Percentiles rank a stretch among this genome's conserved stretches.
These are phyloP conservation scores for Lactifluus subvellereus DNA, from an alignment of 768 basidiomycete species.

Conservation along the genomic window DNA sequence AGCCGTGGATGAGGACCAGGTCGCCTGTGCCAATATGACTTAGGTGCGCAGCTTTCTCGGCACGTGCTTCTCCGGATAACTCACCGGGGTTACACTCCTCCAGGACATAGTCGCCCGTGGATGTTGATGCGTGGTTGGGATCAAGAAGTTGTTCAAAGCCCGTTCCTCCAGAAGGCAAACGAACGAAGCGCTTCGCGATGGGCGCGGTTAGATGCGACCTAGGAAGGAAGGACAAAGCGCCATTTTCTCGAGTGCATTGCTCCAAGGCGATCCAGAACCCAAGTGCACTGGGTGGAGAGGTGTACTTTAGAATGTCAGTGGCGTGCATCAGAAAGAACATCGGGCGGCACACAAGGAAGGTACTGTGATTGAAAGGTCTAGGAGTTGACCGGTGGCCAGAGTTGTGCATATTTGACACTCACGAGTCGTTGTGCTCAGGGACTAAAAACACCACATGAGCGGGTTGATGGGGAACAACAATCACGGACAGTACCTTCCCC, in stretches of 20 bases:
- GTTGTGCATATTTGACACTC: slow-evolving; percentile 31
- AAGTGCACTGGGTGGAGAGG: slow-evolving; percentile 83
- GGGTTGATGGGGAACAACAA: not conserved
- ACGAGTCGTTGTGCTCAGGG: slow-evolving; percentile 92
- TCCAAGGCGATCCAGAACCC: slow-evolving; percentile 98
- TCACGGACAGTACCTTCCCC: slow-evolving; percentile 60
- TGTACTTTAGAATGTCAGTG: slow-evolving; percentile 53
- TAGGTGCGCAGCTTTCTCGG: not conserved
- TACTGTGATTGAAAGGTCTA: slow-evolving; percentile 36
- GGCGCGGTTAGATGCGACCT: slow-evolving; percentile 77
- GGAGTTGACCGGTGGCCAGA: not conserved
- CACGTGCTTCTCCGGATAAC: not conserved
- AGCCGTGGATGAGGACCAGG: slow-evolving; percentile 89
- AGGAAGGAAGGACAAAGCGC: slow-evolving; percentile 83
- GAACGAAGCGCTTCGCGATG: slow-evolving; percentile 81
- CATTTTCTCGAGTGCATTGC: slow-evolving; percentile 74
- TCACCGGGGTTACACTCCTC: slow-evolving; percentile 71
- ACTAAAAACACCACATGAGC: slow-evolving; percentile 41
- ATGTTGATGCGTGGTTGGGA: slow-evolving; percentile 30
- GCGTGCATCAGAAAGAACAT: slow-evolving; percentile 6
- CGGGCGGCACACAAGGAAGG: slow-evolving; percentile 55
- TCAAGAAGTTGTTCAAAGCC: slow-evolving; percentile 66
- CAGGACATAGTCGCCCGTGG: slow-evolving; percentile 51
- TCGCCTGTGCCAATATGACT: slow-evolving; percentile 49
- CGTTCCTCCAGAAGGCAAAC: slow-evolving; percentile 69